Evolutionary conservation across 139 green algal genomes (phyloP), one percentile per base, ranked within the genome.

Genomic region (Chlorella sp.): DNA sequence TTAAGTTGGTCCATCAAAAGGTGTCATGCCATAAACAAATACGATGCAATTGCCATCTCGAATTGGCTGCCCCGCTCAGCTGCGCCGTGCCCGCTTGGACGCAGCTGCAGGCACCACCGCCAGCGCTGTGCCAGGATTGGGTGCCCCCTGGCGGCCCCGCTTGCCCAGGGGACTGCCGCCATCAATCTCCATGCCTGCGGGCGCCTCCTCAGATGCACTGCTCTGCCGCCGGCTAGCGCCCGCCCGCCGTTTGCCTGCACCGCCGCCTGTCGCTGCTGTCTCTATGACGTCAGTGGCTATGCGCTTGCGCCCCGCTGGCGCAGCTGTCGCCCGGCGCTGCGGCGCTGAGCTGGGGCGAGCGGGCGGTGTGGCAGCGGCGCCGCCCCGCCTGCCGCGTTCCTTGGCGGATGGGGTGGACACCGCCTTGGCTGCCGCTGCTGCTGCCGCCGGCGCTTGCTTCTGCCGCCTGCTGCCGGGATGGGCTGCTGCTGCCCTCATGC

Each of bases 221-320:
- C 68, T 87, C 64, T 64, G 32, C 9, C 83, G 64, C 36, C 64
- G 37, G 22, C 53, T 64, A 53, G 39, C 53, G 7, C 37, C 37
- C 15, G 83, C 83, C 11, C 36, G 36, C 34, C 28, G 83, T 36
- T 87, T 87, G 34, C 9, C 24, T 4, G n/a, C 21, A 22, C 77
- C 77, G 64, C 64, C 22, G 79, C 42, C 30, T 1, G 12, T 7
- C 0, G n/a, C 64, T 3, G 83, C 36, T 0, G 36, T 36, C 61
- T 71, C 83, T 15, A 24, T 37, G 26, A 32, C 83, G 1, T 66
- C 83, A 4, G 32, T 64, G 36, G 36, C 26, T 0, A 28, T 37
- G 12, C 83, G 60, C 83, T 87, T 87, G 83, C 83, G 83, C 4
- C 37, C 36, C 21, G 36, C 37, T 75, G 48, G 81, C 48, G 36